phyloP scores from a whole-genome alignment of 164 flowering plant species.

The Litsea cubeba region DNA sequence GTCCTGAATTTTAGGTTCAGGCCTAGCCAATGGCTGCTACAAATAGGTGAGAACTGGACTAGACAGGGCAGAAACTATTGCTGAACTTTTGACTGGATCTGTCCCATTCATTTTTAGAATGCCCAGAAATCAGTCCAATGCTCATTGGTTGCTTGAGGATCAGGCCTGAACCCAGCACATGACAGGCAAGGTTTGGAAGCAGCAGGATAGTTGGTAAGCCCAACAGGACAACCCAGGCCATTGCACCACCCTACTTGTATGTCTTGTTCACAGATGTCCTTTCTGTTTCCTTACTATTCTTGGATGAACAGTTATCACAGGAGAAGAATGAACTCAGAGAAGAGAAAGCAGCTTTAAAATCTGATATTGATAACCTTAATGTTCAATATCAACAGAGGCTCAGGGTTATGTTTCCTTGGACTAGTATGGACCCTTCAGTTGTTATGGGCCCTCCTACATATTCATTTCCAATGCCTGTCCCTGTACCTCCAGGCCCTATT shows the following conservation, averaged over 20 bases:
- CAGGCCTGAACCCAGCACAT: background rate
- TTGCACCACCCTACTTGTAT: background rate
- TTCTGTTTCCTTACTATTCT: conserved; percentile 1
- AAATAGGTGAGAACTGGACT: background rate
- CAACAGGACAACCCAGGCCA: too few species aligned
- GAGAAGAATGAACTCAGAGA: conserved; percentile 96
- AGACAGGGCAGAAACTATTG: background rate
- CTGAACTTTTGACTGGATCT: background rate
- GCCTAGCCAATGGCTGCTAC: background rate
- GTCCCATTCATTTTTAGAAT: background rate
- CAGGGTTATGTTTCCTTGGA: conserved; percentile 75
- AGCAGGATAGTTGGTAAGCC: background rate
- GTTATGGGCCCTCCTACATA: conserved; percentile 72
- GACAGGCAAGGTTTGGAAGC: background rate
- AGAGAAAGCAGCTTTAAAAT: conserved; percentile 77
- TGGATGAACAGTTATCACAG: conserved; percentile 55
- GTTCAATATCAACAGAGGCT: conserved; percentile 73
- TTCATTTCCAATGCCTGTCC: conserved; percentile 66
- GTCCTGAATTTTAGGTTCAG: background rate
- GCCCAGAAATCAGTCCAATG: background rate
- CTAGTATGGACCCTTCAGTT: conserved; percentile 66
- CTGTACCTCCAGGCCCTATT: conserved; percentile 61
- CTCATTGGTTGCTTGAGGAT: background rate
- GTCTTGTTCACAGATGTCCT: background rate
- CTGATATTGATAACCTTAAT: conserved; percentile 75